phyloP scores from a whole-genome alignment of 495 filamentous ascomycete species.

The Penicillium diatomitis region DNA sequence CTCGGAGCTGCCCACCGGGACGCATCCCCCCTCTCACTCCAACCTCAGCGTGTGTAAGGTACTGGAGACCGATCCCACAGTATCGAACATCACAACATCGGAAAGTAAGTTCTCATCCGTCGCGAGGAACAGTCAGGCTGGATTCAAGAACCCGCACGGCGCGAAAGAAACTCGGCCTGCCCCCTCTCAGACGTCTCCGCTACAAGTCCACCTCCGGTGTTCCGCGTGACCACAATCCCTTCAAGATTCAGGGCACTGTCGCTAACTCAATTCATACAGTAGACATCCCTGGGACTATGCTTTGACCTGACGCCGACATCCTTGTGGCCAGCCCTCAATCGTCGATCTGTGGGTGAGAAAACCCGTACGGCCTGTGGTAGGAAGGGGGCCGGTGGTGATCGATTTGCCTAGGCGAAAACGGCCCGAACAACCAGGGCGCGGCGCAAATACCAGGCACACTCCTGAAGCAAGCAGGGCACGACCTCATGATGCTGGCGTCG shows the following conservation, averaged over 20 bases:
- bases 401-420: neutral
- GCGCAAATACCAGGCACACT: too few relatives aligned
- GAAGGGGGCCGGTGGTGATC: conserved; percentile 4
- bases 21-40: conserved; percentile 3
- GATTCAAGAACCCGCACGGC: neutral
- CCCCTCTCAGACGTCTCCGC: neutral
- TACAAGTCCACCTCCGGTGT: neutral
- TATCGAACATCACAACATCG: too few relatives aligned
- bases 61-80: too few relatives aligned
- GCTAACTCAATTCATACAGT: neutral
- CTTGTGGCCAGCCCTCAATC: conserved; percentile 1
- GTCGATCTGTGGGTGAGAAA: neutral
- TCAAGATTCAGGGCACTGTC: neutral
- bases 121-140: too few relatives aligned
- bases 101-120: too few relatives aligned
- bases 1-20: neutral
- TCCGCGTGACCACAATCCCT: neutral
- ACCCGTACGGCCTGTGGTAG: conserved; percentile 3
- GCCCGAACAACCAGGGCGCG: neutral
- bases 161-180: neutral
- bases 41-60: conserved; percentile 3
- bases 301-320: conserved; percentile 7
- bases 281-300: conserved; percentile 12
- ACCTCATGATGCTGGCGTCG: conserved; percentile 70
- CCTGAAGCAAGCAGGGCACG: neutral